phyloP scores from a whole-genome alignment of 2,329 filamentous ascomycete species.

The Trichoderma hamatum region DNA sequence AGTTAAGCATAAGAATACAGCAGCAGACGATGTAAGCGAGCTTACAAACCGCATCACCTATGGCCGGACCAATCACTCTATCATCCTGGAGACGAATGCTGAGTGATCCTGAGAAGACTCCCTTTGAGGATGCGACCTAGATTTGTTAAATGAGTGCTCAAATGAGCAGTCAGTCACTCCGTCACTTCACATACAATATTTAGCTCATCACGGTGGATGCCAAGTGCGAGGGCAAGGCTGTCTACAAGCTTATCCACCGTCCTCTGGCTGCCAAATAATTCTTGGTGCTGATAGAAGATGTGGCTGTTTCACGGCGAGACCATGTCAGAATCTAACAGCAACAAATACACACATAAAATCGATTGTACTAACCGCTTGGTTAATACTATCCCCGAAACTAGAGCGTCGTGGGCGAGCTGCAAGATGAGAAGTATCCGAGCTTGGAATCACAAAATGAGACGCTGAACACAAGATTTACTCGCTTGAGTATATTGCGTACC shows the following conservation, averaged over 20 bases:
- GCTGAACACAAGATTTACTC: neutral
- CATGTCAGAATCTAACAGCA: neutral
- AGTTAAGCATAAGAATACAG: neutral
- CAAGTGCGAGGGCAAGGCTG: constrained; percentile 71
- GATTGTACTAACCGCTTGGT: constrained; percentile 60
- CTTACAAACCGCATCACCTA: constrained; percentile 36
- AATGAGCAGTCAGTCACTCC: neutral
- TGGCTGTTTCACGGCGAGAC: constrained; percentile 54
- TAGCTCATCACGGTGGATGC: constrained; percentile 63
- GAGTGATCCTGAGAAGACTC: constrained; percentile 65
- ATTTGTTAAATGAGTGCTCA: constrained; percentile 27
- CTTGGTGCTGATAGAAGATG: constrained; percentile 76
- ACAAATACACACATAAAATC: no score
- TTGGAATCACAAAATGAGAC: constrained; percentile 36
- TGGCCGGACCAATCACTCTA: constrained; percentile 40
- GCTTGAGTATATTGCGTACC: constrained; percentile 42
- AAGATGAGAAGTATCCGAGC: constrained; percentile 62
- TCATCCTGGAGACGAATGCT: constrained; percentile 50
- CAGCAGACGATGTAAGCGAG: neutral
- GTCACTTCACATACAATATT: constrained; percentile 63
- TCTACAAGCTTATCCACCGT: constrained; percentile 74
- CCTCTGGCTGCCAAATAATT: constrained; percentile 69
- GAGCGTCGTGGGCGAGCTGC: constrained; percentile 61
- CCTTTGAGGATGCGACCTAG: constrained; percentile 74
- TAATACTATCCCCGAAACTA: constrained; percentile 56